These are phyloP conservation scores for Cladosporium sp. DNA, from an alignment of 2,329 filamentous ascomycete genomes.

Conservation along the genomic window DNA sequence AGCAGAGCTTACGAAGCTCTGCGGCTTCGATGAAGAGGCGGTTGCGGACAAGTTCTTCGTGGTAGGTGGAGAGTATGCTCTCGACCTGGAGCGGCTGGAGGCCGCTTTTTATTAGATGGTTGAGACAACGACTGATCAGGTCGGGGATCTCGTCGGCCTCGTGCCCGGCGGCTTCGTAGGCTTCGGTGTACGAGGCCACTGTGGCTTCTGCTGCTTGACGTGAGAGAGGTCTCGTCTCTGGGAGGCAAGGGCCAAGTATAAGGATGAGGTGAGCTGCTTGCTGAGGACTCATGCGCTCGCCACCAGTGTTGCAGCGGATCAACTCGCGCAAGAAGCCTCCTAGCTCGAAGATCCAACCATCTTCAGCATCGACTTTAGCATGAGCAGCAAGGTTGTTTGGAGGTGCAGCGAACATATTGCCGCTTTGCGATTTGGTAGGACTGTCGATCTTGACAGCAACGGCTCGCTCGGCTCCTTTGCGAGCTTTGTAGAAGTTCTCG, in stretches of 20 bases:
- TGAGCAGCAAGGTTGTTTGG: slow-evolving; percentile 10
- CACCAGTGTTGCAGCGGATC: slow-evolving; percentile 44
- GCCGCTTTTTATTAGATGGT: slow-evolving; percentile 46
- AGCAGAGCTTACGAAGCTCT: slow-evolving; percentile 57
- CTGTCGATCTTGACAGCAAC: slow-evolving; percentile 10
- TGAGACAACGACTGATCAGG: slow-evolving; percentile 28
- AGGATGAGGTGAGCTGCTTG: slow-evolving; percentile 51
- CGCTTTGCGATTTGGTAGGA: background rate
- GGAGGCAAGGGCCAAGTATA: slow-evolving; percentile 49
- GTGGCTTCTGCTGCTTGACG: slow-evolving; percentile 38
- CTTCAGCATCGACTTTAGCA: slow-evolving; percentile 32
- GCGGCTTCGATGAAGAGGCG: slow-evolving; percentile 56
- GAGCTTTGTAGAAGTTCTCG: slow-evolving; percentile 11
- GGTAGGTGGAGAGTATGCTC: slow-evolving; percentile 58
- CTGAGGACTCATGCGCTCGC: slow-evolving; percentile 48
- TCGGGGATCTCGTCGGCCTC: slow-evolving; percentile 41
- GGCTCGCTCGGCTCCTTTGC: background rate
- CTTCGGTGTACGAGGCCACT: slow-evolving; percentile 44
- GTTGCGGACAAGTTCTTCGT: slow-evolving; percentile 55
- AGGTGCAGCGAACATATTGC: slow-evolving; percentile 2
- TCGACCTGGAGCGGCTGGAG: slow-evolving; percentile 56
- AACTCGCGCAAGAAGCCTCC: slow-evolving; percentile 47
- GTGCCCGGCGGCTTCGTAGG: slow-evolving; percentile 42
- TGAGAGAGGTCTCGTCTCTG: slow-evolving; percentile 43
- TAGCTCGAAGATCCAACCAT: slow-evolving; percentile 41